Evolutionary conservation across 2,329 filamentous ascomycete species (phyloP), one percentile per base, ranked within the genome.

Genomic region (Cladosporium sp.): DNA sequence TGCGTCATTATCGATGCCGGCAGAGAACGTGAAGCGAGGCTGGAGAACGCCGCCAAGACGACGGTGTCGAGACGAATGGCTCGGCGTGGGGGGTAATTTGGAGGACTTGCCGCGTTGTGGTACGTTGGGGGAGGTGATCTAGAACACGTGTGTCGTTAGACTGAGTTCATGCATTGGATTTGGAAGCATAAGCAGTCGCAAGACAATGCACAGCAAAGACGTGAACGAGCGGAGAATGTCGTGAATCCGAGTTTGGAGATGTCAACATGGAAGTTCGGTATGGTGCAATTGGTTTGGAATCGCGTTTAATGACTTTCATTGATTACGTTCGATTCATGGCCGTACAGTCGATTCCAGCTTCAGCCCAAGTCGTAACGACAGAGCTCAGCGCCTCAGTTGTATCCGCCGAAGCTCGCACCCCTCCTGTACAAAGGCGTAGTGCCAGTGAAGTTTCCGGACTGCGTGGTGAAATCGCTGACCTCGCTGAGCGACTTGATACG

Each of bases 401-500:
- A 64, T 18, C 53, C 62, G 8, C 49, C 57, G 29, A 23, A 28
- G 3, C 26, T 35, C 7, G 33, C 58, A 18, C 56, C 52, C 40
- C 64, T 61, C 35, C 31, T 62, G 58, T 65, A 65, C 37, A 65
- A 40, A 31, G 67, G 67, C 23, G 67, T 67, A 1, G 68, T 69
- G 8, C 69, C 69, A 18, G 67, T 71, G 55, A 61, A 70, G 59
- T 70, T 70, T 26, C 70, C 69, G 14, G n/a, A 52, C 64, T 70
- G 70, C 26, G 70, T 70, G 18, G 69, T 71, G 57, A 67, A 67
- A 5, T 35, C n/a, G 14, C 57, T 35, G 16, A 52, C 62, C n/a
- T 74, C 75, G 65, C 75, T 75, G 59, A 81, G 76, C 58, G 75
- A 70, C 33, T 72, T 66, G 2, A 81, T 73, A 5, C 76, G 70